Base-by-base conservation (phyloP, 495 filamentous ascomycete species). In the Aspergillus diversus region DNA sequence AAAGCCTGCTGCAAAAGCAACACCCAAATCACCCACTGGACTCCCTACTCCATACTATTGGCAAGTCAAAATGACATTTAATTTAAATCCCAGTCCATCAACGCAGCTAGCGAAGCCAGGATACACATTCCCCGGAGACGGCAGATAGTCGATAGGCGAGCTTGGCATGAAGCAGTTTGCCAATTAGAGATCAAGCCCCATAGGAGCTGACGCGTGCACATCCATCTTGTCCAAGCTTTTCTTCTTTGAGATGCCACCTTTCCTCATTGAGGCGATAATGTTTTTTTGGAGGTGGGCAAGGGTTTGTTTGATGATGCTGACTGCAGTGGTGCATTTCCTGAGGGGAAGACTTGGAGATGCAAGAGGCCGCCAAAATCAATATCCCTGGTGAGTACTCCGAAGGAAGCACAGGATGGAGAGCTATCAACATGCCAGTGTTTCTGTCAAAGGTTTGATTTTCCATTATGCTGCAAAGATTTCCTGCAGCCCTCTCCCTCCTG, bases 91-190 rank as follows among this genome's bases (percentile, higher is more conserved):
- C 39, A 27, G 35, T 59, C 46, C 55, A 61, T 53, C 42, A 37
- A 56, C 46, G 35, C 43, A 31, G 56, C 62, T 57, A 60, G 43
- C 21, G 47, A 39, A 59, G 57, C 47, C 32, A 64, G 63, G 63
- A 50, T 50, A 70, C 50, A 69, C 59, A 54, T 60, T 55, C 67
- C 63, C 64, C 62, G 58, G 60, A 63, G 66, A 75, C 76, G 76
- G 76, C 76, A 79, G 76, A 79, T 79, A 74, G 73, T 79, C 77
- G 77, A 79, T 77, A 79, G 77, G 75, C 77, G 74, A 73, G 61
- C 75, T 79, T 77, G 76, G 76, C 75, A 66, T 15, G 33, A 12
- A n/a, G 16, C 59, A 71, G 76, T 77, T 56, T 65, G 57, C 77
- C 77, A 79, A 77, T 79, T 49, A 69, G 7, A 51, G 12, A 8